Evolutionary conservation across 1,139 yeast genomes (phyloP).

Genomic region (Citeromyces hawaiiensis): DNA sequence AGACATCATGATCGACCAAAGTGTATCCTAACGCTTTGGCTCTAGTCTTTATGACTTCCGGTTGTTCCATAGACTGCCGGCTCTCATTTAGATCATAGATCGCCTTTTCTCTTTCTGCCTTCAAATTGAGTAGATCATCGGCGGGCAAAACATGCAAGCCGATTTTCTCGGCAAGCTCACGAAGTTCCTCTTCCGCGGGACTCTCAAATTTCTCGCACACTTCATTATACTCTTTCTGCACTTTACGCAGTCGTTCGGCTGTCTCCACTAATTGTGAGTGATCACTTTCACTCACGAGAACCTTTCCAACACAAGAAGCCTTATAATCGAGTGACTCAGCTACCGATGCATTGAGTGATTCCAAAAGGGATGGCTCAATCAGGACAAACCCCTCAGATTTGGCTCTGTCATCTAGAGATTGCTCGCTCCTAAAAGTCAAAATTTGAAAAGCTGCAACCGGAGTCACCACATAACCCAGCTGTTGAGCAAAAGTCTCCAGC

Average conservation of each 20-base stretch:
- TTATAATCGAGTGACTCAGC: slow-evolving; percentile 2
- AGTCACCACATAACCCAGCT: neutral
- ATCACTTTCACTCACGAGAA: slow-evolving; percentile 1
- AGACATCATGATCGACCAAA: slow-evolving; percentile 1
- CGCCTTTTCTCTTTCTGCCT: neutral
- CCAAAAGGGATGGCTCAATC: neutral
- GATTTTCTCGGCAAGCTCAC: slow-evolving; percentile 11
- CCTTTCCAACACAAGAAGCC: neutral
- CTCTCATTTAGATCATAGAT: neutral
- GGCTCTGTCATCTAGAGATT: neutral
- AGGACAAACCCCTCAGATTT: neutral
- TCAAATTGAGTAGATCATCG: slow-evolving; percentile 3
- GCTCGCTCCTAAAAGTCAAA: neutral
- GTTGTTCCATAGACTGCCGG: slow-evolving; percentile 4
- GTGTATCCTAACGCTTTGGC: slow-evolving; percentile 3
- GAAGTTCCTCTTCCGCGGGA: neutral
- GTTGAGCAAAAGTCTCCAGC: neutral
- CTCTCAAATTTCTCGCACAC: neutral
- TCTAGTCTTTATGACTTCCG: slow-evolving; percentile 4
- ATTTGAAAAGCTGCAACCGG: neutral
- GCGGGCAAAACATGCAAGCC: slow-evolving; percentile 3
- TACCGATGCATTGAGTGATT: slow-evolving; percentile 2
- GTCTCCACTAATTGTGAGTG: neutral
- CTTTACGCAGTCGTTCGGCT: neutral
- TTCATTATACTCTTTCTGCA: slow-evolving; percentile 7